Conservation (phyloP, 2,329 filamentous ascomycete genomes). For the Thyridium curvatum region DNA sequence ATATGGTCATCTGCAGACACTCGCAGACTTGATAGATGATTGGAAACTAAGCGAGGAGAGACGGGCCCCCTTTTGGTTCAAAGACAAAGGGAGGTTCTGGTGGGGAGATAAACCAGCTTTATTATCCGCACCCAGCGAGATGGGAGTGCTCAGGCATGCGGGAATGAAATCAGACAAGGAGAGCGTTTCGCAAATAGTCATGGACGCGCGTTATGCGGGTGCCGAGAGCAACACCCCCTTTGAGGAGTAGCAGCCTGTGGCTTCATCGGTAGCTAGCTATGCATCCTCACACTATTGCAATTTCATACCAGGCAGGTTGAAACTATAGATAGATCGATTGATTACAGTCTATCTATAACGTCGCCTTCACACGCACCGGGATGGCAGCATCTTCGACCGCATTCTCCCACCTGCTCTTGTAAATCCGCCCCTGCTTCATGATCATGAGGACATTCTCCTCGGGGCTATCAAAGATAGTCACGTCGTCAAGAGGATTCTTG, state of each 20-base stretch:
- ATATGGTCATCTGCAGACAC: no score
- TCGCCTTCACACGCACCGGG: constrained; percentile 4
- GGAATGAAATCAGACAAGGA: neutral
- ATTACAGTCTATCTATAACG: no score
- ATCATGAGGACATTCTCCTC: constrained; percentile 38
- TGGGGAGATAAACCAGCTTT: neutral
- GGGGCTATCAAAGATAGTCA: constrained; percentile 39
- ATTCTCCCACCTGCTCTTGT: constrained; percentile 12
- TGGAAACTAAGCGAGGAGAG: no score
- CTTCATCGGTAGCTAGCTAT: no score
- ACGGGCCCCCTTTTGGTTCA: no score
- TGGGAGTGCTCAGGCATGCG: neutral
- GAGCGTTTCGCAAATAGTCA: neutral
- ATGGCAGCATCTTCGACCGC: constrained; percentile 2
- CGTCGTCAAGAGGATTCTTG: constrained; percentile 44
- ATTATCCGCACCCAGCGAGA: neutral
- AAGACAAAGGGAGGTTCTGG: neutral
- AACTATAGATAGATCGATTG: no score
- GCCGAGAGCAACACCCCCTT: no score
- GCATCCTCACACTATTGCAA: no score
- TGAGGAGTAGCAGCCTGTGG: no score
- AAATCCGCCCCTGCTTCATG: constrained; percentile 44
- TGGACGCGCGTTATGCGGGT: no score
- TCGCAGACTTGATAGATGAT: no score
- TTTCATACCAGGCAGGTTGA: no score